Conservation (phyloP, 202 grass and related monocot genomes). For the Hordeum pubiflorum region DNA sequence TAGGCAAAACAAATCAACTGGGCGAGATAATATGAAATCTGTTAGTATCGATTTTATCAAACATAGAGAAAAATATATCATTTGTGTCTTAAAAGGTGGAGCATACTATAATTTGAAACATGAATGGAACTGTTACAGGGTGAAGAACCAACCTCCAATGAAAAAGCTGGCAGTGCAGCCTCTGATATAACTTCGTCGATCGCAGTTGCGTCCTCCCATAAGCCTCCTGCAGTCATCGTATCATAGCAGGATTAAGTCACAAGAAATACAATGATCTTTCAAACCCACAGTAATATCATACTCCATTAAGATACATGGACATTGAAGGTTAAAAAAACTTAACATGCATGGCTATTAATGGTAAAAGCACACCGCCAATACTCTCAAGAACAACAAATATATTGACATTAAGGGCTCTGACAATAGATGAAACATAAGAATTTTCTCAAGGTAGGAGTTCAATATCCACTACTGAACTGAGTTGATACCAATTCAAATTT, state of each 20-base stretch:
- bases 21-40: not conserved
- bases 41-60: constrained; percentile 3
- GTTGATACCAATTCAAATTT: constrained; percentile 24
- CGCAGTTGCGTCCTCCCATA: constrained; percentile 68
- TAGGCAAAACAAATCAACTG: constrained; percentile 16
- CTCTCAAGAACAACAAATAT: constrained; percentile 4
- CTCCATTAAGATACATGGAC: not conserved
- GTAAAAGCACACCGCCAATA: not conserved
- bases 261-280: constrained; percentile 11
- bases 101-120: constrained; percentile 19
- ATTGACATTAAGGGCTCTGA: constrained; percentile 12
- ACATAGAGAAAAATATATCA: not conserved
- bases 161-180: constrained; percentile 87
- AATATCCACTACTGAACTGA: not conserved
- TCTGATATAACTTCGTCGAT: constrained; percentile 89
- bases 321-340: not conserved
- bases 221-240: constrained; percentile 47
- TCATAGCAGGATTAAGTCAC: constrained; percentile 24
- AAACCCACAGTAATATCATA: constrained; percentile 5
- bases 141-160: constrained; percentile 66
- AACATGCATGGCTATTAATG: not conserved
- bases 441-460: not conserved
- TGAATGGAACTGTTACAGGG: constrained; percentile 21
- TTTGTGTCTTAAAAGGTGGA: constrained; percentile 5
- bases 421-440: constrained; percentile 1